Conservation (phyloP, 2,329 filamentous ascomycete species). For the Fusarium decemcellulare region DNA sequence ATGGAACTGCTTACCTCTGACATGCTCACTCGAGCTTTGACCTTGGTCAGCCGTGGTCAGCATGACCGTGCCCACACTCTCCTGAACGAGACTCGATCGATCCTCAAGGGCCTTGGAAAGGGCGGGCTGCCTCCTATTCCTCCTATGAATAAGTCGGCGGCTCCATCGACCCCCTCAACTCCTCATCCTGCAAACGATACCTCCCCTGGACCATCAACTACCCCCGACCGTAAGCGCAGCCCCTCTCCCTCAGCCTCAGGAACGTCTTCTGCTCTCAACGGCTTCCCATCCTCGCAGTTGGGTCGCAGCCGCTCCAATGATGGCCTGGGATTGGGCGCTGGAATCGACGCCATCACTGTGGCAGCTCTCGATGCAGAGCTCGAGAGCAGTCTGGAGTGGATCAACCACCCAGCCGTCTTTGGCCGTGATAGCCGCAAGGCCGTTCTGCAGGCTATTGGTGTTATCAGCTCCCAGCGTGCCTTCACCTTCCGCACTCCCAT, state of each 20-base stretch:
- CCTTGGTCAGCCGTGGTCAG: slow-evolving; percentile 90
- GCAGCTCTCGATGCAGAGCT: slow-evolving; percentile 91
- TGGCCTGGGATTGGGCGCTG: slow-evolving; percentile 72
- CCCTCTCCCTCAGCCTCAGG: slow-evolving; percentile 68
- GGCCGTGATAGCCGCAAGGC: slow-evolving; percentile 94
- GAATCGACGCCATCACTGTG: slow-evolving; percentile 89
- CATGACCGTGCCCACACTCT: slow-evolving; percentile 95
- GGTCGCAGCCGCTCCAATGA: slow-evolving; percentile 69
- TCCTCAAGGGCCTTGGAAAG: slow-evolving; percentile 95
- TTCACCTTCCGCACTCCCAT: slow-evolving; percentile 94
- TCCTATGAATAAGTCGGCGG: slow-evolving; percentile 63
- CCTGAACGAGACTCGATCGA: slow-evolving; percentile 92
- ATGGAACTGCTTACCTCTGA: slow-evolving; percentile 99
- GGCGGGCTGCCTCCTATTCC: slow-evolving; percentile 93
- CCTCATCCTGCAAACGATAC: slow-evolving; percentile 61
- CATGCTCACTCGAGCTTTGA: slow-evolving; percentile 94
- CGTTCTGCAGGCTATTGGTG: slow-evolving; percentile 94
- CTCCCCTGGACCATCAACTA: slow-evolving; percentile 60
- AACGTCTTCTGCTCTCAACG: slow-evolving; percentile 57
- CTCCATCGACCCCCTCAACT: slow-evolving; percentile 58
- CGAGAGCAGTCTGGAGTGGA: slow-evolving; percentile 94
- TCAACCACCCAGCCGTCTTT: slow-evolving; percentile 96
- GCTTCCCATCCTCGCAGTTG: slow-evolving; percentile 60
- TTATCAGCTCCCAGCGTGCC: slow-evolving; percentile 93
- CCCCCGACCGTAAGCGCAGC: slow-evolving; percentile 69